Percentiles rank a stretch among this genome's conserved stretches.
Conservation (phyloP, 192 early-diverging fungal species). For the Coemansia sp. region DNA sequence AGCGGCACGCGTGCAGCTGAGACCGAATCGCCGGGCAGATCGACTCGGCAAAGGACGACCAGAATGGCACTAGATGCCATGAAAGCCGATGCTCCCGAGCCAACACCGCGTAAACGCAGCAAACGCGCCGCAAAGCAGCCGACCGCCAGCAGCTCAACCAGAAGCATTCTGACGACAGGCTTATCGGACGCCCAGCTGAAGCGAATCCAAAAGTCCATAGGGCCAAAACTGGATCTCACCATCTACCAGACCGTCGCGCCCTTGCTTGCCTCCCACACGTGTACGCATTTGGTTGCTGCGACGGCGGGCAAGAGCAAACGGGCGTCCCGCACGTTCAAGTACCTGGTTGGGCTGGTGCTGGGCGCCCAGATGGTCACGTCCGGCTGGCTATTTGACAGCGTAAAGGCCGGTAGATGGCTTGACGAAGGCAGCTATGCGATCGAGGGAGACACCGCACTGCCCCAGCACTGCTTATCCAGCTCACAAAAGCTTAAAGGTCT, state of each 20-base stretch:
- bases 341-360: slow-evolving; percentile 30
- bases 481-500: slow-evolving; percentile 1
- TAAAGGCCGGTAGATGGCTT: slow-evolving; percentile 8
- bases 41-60: too few species aligned
- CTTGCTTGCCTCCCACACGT: background rate
- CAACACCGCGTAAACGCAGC: background rate
- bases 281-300: slow-evolving; percentile 38
- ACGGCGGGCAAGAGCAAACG: slow-evolving; percentile 11
- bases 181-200: slow-evolving; percentile 18
- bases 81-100: too few species aligned
- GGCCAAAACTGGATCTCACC: background rate
- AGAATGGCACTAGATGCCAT: too few species aligned
- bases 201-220: background rate
- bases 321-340: slow-evolving; percentile 47
- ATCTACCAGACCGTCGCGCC: slow-evolving; percentile 6
- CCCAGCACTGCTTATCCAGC: background rate
- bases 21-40: too few species aligned
- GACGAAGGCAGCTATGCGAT: slow-evolving; percentile 20
- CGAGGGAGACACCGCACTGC: slow-evolving; percentile 28
- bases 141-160: background rate
- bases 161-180: slow-evolving; percentile 21
- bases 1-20: too few species aligned
- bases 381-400: slow-evolving; percentile 36
- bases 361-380: slow-evolving; percentile 28
- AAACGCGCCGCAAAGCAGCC: background rate